These are phyloP conservation scores for Kodamaea derodonti DNA, from an alignment of 1,139 yeast genomes.

Conservation along the genomic window DNA sequence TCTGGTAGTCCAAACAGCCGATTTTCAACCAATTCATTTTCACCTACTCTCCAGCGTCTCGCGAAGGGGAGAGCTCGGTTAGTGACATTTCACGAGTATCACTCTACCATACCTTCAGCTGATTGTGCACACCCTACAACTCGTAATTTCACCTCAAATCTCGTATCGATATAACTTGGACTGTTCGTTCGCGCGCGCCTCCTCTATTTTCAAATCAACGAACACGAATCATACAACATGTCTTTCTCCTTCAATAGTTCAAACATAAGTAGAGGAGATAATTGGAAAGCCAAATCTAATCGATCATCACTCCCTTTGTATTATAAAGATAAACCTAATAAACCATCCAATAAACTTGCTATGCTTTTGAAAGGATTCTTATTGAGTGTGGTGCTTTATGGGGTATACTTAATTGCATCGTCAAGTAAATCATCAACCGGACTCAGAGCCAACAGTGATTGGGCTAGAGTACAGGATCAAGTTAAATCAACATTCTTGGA, in stretches of 20 bases:
- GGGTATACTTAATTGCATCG: constrained; percentile 24
- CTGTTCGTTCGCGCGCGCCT: no score
- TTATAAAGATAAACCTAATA: constrained; percentile 15
- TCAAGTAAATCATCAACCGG: background rate
- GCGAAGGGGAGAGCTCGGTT: no score
- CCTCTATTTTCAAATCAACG: no score
- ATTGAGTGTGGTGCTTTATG: constrained; percentile 36
- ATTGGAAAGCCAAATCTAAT: constrained; percentile 14
- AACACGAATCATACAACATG: no score
- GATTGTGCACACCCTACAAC: no score
- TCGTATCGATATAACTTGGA: no score
- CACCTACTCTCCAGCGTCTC: no score
- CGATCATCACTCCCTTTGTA: constrained; percentile 12
- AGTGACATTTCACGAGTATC: no score
- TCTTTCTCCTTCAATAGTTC: constrained; percentile 13
- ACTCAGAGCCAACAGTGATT: constrained; percentile 11
- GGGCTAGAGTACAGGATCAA: constrained; percentile 49
- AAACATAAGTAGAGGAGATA: constrained; percentile 11
- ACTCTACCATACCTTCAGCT: no score
- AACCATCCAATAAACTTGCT: constrained; percentile 7
- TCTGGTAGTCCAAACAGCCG: no score
- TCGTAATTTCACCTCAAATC: no score
- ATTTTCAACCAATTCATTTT: no score
- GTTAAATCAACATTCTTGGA: constrained; percentile 65
- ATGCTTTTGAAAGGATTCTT: constrained; percentile 46